These are phyloP conservation scores for Uronychia setigera DNA, from an alignment of 73 alveolate species.

Conservation along the genomic window DNA sequence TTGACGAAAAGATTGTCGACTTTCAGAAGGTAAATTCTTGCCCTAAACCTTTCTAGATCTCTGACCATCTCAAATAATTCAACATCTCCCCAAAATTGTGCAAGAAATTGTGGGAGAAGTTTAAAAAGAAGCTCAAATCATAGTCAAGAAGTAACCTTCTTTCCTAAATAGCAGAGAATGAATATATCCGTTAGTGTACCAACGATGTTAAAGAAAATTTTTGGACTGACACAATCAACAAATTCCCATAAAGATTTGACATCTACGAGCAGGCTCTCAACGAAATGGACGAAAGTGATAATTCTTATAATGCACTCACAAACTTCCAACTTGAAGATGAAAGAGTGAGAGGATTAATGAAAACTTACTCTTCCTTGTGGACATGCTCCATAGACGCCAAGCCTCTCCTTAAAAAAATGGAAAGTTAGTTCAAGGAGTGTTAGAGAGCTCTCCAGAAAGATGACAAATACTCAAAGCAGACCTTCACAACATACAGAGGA, in stretches of 20 bases:
- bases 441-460: background rate
- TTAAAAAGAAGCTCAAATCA: conserved; percentile 35
- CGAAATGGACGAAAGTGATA: background rate
- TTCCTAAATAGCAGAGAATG: conserved; percentile 32
- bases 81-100: conserved; percentile 40
- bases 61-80: conserved; percentile 31
- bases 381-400: background rate
- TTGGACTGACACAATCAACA: conserved; percentile 53
- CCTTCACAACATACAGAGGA: background rate
- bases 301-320: background rate
- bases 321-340: background rate
- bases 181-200: conserved; percentile 27
- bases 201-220: conserved; percentile 50
- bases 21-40: conserved; percentile 3
- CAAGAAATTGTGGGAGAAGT: conserved; percentile 46
- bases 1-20: conserved; percentile 42
- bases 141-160: background rate
- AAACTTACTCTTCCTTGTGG: background rate
- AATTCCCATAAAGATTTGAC: conserved; percentile 26
- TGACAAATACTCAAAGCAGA: background rate
- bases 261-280: conserved; percentile 10
- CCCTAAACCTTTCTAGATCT: conserved; percentile 10
- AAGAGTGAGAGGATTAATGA: background rate
- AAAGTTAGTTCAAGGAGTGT: background rate
- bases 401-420: background rate